These are phyloP conservation scores for Suhomyces bolitotheri DNA, from an alignment of 1,139 yeast genomes.

Conservation along the genomic window DNA sequence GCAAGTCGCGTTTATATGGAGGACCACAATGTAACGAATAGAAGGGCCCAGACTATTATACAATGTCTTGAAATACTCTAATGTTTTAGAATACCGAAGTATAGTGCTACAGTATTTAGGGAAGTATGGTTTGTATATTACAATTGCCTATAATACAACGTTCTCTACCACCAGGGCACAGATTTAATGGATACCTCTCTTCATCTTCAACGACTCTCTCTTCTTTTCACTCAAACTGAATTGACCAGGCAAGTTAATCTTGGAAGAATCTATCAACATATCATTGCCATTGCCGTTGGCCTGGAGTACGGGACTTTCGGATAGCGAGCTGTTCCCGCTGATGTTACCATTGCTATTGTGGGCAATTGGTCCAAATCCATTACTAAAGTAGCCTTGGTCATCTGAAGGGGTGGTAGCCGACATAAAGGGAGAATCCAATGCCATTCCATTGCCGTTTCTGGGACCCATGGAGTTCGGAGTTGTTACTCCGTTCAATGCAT, in stretches of 20 bases:
- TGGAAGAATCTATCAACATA: slow-evolving; percentile 16
- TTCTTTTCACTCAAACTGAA: slow-evolving; percentile 47
- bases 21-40: neutral
- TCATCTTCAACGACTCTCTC: slow-evolving; percentile 48
- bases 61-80: too few species aligned
- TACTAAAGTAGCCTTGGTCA: slow-evolving; percentile 33
- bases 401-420: slow-evolving; percentile 44
- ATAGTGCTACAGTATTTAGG: too few species aligned
- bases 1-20: neutral
- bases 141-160: slow-evolving; percentile 1
- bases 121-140: too few species aligned
- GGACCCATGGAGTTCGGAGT: slow-evolving; percentile 8
- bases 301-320: slow-evolving; percentile 21
- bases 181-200: slow-evolving; percentile 48
- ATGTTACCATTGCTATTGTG: slow-evolving; percentile 7
- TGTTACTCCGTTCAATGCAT: slow-evolving; percentile 26
- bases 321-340: slow-evolving; percentile 15
- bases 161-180: slow-evolving; percentile 6
- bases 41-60: slow-evolving; percentile 1
- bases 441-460: slow-evolving; percentile 17
- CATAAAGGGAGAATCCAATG: slow-evolving; percentile 48
- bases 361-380: slow-evolving; percentile 19
- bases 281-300: slow-evolving; percentile 13
- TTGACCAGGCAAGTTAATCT: slow-evolving; percentile 30
- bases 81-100: too few species aligned